These are phyloP conservation scores for Mycena epipterygia DNA, from an alignment of 768 basidiomycete species.

Conservation along the genomic window DNA sequence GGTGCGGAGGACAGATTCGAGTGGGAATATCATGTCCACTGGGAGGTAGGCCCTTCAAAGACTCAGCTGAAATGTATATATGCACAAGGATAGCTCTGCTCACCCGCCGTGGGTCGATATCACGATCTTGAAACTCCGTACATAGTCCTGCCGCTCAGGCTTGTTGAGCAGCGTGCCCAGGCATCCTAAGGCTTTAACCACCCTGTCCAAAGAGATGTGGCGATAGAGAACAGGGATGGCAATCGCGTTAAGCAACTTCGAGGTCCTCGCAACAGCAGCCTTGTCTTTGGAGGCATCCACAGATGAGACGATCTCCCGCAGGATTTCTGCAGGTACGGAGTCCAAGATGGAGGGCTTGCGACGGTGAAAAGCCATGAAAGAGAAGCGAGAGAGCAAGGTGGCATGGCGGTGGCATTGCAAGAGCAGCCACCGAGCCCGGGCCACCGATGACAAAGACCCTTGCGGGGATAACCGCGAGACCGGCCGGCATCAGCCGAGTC, in stretches of 20 bases:
- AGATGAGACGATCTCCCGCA: slow-evolving; percentile 7
- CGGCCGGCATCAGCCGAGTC: too few species aligned
- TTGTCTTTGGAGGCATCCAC: neutral
- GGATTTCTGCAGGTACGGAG: slow-evolving; percentile 11
- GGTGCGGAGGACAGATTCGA: neutral
- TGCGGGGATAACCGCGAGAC: too few species aligned
- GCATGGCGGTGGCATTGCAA: too few species aligned
- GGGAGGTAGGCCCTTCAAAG: neutral
- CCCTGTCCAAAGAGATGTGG: neutral
- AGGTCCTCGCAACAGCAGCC: neutral
- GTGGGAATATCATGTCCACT: slow-evolving; percentile 11
- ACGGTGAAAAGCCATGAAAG: neutral
- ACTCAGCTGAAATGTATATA: too few species aligned
- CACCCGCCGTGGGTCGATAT: neutral
- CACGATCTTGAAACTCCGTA: slow-evolving; percentile 12
- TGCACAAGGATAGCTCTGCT: neutral
- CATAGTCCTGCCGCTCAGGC: neutral
- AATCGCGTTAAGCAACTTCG: neutral
- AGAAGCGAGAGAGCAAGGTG: neutral
- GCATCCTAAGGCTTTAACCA: neutral
- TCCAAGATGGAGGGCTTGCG: neutral
- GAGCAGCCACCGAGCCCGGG: too few species aligned
- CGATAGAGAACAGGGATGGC: slow-evolving; percentile 7
- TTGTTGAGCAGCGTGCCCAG: neutral
- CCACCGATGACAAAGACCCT: too few species aligned